These are phyloP conservation scores for Pseudofabraea citricarpa DNA, from an alignment of 2,329 filamentous ascomycete species.

Conservation along the genomic window DNA sequence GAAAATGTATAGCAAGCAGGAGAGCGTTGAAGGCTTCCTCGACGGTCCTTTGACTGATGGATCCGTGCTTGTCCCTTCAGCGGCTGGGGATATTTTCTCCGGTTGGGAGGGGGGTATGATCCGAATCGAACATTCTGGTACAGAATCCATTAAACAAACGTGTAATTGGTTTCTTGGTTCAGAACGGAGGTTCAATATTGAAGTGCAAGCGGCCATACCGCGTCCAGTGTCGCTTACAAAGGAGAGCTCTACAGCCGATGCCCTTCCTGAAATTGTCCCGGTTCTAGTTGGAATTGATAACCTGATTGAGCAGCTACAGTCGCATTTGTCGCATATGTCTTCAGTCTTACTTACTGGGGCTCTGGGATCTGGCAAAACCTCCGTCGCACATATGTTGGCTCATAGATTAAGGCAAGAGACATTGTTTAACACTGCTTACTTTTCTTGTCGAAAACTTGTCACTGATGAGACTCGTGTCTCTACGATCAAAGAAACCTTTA, in stretches of 20 bases:
- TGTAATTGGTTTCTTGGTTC: conserved; percentile 71
- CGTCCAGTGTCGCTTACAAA: conserved; percentile 53
- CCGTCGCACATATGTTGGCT: conserved; percentile 70
- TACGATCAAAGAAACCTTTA: conserved; percentile 84
- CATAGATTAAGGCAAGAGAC: conserved; percentile 66
- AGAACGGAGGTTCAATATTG: conserved; percentile 67
- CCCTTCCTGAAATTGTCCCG: conserved; percentile 48
- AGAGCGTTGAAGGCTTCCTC: conserved; percentile 57
- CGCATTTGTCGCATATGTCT: conserved; percentile 76
- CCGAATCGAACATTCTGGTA: conserved; percentile 62
- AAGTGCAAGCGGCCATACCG: conserved; percentile 71
- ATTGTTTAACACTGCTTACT: conserved; percentile 80
- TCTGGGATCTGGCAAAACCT: conserved; percentile 85
- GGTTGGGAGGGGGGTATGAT: conserved; percentile 82
- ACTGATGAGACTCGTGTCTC: conserved; percentile 88
- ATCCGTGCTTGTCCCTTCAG: conserved; percentile 62
- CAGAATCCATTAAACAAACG: conserved; percentile 41
- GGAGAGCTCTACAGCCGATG: conserved; percentile 44
- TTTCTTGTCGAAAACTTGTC: conserved; percentile 79
- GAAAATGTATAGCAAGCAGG: conserved; percentile 60
- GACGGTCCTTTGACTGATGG: conserved; percentile 87
- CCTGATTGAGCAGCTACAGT: conserved; percentile 66
- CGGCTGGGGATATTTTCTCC: conserved; percentile 42
- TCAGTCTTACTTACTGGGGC: conserved; percentile 87
- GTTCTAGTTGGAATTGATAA: conserved; percentile 78